Percentiles rank a stretch among this genome's conserved stretches.
These are phyloP conservation scores for Flammula alnicola DNA, from an alignment of 1,284 basidiomycete genomes.

Conservation along the genomic window DNA sequence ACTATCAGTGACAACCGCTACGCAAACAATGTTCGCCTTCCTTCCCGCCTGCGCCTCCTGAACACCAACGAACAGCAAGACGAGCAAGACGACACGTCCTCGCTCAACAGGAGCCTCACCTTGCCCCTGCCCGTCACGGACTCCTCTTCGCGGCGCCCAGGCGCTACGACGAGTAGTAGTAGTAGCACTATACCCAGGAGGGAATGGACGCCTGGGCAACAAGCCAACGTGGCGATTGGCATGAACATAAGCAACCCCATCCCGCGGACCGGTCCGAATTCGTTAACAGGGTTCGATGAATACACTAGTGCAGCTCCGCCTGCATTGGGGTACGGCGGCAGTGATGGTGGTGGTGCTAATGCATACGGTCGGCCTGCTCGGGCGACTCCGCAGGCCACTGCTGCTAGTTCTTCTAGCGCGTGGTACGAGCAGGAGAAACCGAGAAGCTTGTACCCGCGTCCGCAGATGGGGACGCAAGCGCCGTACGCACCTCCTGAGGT, in stretches of 20 bases:
- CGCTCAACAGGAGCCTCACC: conserved; percentile 20
- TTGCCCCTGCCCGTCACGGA: conserved; percentile 36
- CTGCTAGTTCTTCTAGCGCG: conserved; percentile 1
- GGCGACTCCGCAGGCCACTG: not conserved
- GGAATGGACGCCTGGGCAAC: conserved; percentile 19
- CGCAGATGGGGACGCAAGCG: conserved; percentile 8
- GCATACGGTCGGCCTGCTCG: conserved; percentile 5
- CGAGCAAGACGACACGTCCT: conserved; percentile 21
- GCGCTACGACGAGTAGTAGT: not conserved
- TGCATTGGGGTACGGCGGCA: not conserved
- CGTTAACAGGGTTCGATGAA: conserved; percentile 36
- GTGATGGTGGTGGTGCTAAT: not conserved
- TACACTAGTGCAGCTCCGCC: conserved; percentile 4
- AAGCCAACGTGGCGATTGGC: conserved; percentile 14
- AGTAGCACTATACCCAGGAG: conserved; percentile 16
- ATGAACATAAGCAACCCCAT: conserved; percentile 40
- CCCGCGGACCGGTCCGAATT: conserved; percentile 32
- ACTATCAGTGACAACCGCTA: not conserved
- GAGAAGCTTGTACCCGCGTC: conserved; percentile 3
- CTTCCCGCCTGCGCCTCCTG: conserved; percentile 31
- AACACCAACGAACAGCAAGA: conserved; percentile 16
- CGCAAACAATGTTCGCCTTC: conserved; percentile 33
- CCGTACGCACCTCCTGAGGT: conserved; percentile 24
- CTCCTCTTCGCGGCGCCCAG: conserved; percentile 15
- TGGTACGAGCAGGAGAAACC: conserved; percentile 21